These are phyloP conservation scores for Symbiodinium pilosum DNA, from an alignment of 73 alveolate genomes.

Conservation along the genomic window DNA sequence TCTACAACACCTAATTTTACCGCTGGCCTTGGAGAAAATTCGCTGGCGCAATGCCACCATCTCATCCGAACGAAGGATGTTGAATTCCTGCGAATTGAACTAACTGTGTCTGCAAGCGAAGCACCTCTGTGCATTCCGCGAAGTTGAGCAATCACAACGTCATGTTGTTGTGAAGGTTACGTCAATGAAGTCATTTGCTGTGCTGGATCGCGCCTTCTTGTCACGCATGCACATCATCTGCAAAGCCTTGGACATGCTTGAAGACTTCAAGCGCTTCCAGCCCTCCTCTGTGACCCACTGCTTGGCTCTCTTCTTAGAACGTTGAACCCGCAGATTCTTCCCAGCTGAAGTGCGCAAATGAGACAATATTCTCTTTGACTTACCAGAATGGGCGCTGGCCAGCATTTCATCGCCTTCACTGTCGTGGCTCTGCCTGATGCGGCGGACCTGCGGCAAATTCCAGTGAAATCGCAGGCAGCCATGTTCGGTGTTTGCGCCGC, in stretches of 20 bases:
- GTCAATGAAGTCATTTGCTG: too few species aligned
- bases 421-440: slow-evolving; percentile 35
- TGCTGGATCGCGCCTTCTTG: slow-evolving; percentile 76
- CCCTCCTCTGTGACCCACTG: too few species aligned
- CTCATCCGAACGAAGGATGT: slow-evolving; percentile 39
- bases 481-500: too few species aligned
- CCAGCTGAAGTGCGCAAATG: too few species aligned
- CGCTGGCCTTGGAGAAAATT: slow-evolving; percentile 43
- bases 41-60: slow-evolving; percentile 32
- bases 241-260: not conserved
- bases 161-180: too few species aligned
- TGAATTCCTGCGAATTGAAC: slow-evolving; percentile 10
- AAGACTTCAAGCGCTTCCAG: too few species aligned
- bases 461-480: too few species aligned
- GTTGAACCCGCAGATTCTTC: too few species aligned
- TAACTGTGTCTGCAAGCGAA: not conserved
- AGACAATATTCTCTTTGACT: too few species aligned
- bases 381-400: not conserved
- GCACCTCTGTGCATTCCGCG: too few species aligned
- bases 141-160: too few species aligned
- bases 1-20: not conserved
- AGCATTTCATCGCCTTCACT: slow-evolving; percentile 41
- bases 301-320: too few species aligned
- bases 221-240: slow-evolving; percentile 45
- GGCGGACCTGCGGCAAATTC: slow-evolving; percentile 49